These are phyloP conservation scores for Erodium chrysanthum DNA, from an alignment of 441 rosid genomes.

Conservation along the genomic window DNA sequence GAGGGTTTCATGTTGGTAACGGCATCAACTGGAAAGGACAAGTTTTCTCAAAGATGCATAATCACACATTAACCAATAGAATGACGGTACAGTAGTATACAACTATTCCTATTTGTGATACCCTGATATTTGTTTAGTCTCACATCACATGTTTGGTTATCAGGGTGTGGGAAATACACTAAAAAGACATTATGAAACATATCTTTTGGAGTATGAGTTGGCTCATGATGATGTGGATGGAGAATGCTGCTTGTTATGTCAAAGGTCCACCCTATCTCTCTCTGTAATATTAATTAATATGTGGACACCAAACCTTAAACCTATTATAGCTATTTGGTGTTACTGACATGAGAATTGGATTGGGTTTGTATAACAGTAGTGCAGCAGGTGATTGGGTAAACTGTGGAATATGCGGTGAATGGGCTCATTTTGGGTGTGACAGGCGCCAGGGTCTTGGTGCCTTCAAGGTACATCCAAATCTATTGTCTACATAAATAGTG, in stretches of 20 bases:
- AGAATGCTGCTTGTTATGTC: conserved; percentile 95
- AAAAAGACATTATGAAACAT: conserved; percentile 93
- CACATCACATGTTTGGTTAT: not conserved
- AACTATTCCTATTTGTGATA: not conserved
- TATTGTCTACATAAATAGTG: conserved; percentile 7
- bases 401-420: conserved; percentile 92
- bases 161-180: conserved; percentile 97
- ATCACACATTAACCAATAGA: conserved; percentile 90
- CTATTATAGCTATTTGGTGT: no score
- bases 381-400: conserved; percentile 99
- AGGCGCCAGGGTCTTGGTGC: conserved; percentile 97
- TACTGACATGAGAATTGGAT: not conserved
- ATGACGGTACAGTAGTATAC: conserved; percentile 62
- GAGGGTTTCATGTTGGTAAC: conserved; percentile 96
- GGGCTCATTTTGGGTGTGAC: conserved; percentile 99
- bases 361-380: conserved; percentile 53
- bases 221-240: conserved; percentile 99
- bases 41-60: conserved; percentile 98
- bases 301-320: no score
- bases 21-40: conserved; percentile 99
- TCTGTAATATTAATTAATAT: no score
- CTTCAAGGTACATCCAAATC: conserved; percentile 50
- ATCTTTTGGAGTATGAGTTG: conserved; percentile 84
- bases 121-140: not conserved
- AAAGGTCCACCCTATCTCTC: conserved; percentile 52